Evolutionary conservation across 805 yeast genomes (phyloP), one percentile per base, ranked within the genome.

Genomic region (Metschnikowia hibisci): DNA sequence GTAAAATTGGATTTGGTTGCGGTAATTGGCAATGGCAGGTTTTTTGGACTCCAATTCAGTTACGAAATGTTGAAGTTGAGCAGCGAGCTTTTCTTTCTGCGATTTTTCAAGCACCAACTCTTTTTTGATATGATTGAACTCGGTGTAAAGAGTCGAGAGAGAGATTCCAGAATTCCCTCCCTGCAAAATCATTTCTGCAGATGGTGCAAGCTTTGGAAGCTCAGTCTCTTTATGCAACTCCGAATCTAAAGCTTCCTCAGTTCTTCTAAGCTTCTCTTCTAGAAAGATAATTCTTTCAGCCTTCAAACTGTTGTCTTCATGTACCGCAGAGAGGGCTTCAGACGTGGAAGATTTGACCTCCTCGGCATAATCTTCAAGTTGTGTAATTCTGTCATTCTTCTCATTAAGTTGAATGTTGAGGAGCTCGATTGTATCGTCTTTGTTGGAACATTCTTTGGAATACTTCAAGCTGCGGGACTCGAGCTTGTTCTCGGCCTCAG

Each of bases 41-140:
- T 87, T 81, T 55, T 85, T 82, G 25, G 77, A 72, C 54, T 88
- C 95, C 48, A 90, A 68, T 60, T 89, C 96, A 14, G 73, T 71
- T 26, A 89, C 79, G 51, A 91, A 81, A 1, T 73, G 69, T 52
- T 84, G 83, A 45, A 90, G 69, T 60, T 87, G 91, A 28, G 69
- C 62, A 43, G 89, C 85, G 46, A 91, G 70, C 42, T 77, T 74
- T 44, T 79, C 81, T 52, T 86, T 87, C 41, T 84, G 83, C 13
- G 82, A 73, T 53, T 81, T 78, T 61, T 88, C 96, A 41, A 78
- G 74, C 3, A 78, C 72, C 38, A 87, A 66, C 51, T 84, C 85
- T 51, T 76, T 84, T 60, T 80, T 82, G 44, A 87, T 62, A 42
- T 77, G 69, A 47, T 78, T 76, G 54, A 77, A 79, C 53, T 85